Conservation (phyloP, 2,329 filamentous ascomycete genomes). For the Diaporthe sp. region DNA sequence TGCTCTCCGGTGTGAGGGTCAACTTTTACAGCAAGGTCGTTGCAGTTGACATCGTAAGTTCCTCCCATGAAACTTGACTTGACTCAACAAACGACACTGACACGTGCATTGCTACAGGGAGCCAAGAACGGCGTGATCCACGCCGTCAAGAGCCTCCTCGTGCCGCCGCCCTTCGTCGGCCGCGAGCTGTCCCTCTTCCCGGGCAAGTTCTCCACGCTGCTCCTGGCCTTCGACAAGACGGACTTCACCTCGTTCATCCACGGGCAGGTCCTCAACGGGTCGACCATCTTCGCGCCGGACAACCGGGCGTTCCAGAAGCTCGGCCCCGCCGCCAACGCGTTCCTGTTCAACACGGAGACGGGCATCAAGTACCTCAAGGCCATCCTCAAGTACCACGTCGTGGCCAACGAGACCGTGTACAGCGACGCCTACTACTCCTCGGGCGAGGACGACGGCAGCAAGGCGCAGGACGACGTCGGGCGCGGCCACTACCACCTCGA, state of each 20-base stretch:
- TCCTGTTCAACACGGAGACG: slow-evolving; percentile 82
- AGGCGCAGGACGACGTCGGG: slow-evolving; percentile 55
- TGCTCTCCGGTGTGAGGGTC: slow-evolving; percentile 73
- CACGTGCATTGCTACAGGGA: slow-evolving; percentile 57
- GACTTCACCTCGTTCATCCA: slow-evolving; percentile 75
- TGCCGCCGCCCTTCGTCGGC: slow-evolving; percentile 78
- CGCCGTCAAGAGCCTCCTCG: slow-evolving; percentile 79
- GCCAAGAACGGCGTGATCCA: slow-evolving; percentile 88
- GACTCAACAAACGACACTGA: background rate
- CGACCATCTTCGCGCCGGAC: slow-evolving; percentile 84
- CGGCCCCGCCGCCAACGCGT: slow-evolving; percentile 81
- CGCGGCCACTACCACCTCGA: slow-evolving; percentile 75
- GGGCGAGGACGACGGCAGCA: slow-evolving; percentile 47
- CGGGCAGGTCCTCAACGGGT: slow-evolving; percentile 68
- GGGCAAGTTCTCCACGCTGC: slow-evolving; percentile 81
- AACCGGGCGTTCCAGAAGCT: slow-evolving; percentile 86
- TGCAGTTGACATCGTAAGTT: slow-evolving; percentile 76
- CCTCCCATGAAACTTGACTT: rapidly evolving
- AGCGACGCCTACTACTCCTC: slow-evolving; percentile 82
- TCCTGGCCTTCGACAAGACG: slow-evolving; percentile 81
- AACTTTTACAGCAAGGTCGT: slow-evolving; percentile 85
- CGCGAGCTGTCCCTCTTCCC: slow-evolving; percentile 75
- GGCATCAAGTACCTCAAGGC: slow-evolving; percentile 84
- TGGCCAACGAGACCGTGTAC: slow-evolving; percentile 82
- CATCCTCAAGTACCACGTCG: slow-evolving; percentile 84